Evolutionary conservation across 495 filamentous ascomycete genomes (phyloP).

Genomic region (Xylaria venustula): DNA sequence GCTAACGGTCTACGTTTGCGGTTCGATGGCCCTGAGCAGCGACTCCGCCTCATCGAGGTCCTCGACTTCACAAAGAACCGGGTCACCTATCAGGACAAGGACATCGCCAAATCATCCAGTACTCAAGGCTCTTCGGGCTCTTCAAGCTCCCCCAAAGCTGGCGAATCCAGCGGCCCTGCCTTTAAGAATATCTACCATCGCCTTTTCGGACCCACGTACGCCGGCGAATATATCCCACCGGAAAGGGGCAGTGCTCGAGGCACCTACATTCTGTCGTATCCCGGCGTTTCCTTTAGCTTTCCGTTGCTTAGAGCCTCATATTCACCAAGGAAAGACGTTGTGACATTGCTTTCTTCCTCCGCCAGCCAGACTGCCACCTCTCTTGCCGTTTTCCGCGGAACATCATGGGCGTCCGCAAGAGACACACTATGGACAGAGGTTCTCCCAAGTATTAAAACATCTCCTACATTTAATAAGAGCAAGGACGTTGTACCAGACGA

Average conservation of each 20-base stretch:
- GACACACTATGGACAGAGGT: slow-evolving; percentile 70
- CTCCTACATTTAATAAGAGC: slow-evolving; percentile 50
- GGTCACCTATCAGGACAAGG: slow-evolving; percentile 80
- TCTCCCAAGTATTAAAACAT: slow-evolving; percentile 62
- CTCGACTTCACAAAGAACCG: slow-evolving; percentile 84
- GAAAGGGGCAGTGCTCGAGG: slow-evolving; percentile 36
- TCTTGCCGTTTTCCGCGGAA: slow-evolving; percentile 85
- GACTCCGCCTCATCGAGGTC: slow-evolving; percentile 86
- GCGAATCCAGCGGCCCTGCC: slow-evolving; percentile 61
- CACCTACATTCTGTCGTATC: slow-evolving; percentile 86
- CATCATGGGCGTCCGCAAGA: slow-evolving; percentile 83
- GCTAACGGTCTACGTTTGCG: slow-evolving; percentile 83
- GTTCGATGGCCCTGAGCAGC: slow-evolving; percentile 92
- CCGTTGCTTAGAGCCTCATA: slow-evolving; percentile 74
- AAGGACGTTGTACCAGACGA: slow-evolving; percentile 73
- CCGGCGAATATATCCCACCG: slow-evolving; percentile 77
- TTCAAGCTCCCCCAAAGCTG: slow-evolving; percentile 28
- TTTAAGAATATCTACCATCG: slow-evolving; percentile 92
- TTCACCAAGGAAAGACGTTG: slow-evolving; percentile 78
- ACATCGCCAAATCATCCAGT: slow-evolving; percentile 67
- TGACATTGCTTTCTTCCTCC: slow-evolving; percentile 77
- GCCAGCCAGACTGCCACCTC: slow-evolving; percentile 70
- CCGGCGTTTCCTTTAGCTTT: slow-evolving; percentile 89
- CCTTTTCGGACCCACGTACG: slow-evolving; percentile 85
- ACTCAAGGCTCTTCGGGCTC: slow-evolving; percentile 39